phyloP scores from a whole-genome alignment of 371 early-diverging fungal species.

The Catenaria anguillulae region DNA sequence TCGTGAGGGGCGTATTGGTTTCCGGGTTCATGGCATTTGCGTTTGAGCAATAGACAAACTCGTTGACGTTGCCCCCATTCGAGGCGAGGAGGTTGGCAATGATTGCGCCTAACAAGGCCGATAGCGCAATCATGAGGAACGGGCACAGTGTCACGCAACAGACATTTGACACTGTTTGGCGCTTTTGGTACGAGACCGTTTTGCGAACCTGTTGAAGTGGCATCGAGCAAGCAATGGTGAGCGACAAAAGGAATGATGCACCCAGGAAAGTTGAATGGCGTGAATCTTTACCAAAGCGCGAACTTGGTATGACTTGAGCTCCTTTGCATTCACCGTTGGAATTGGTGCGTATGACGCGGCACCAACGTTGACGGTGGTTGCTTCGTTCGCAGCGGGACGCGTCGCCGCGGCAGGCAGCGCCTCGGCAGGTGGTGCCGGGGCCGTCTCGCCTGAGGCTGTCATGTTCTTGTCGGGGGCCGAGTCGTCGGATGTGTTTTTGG shows the following conservation, averaged over 20 bases:
- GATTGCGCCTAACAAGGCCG: conserved; percentile 27
- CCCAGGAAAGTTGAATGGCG: too few relatives aligned
- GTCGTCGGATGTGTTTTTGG: too few relatives aligned
- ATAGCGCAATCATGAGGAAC: conserved; percentile 38
- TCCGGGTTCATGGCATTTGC: conserved; percentile 10
- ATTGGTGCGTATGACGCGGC: neutral
- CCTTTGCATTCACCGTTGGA: neutral
- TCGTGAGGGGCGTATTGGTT: conserved; percentile 4
- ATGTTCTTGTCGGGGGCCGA: too few relatives aligned
- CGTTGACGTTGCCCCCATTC: conserved; percentile 7
- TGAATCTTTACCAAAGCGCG: conserved; percentile 7
- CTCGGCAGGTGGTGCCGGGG: too few relatives aligned
- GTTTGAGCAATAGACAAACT: too few relatives aligned
- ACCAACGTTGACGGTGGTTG: neutral
- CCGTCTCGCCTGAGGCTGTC: too few relatives aligned
- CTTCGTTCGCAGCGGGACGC: too few relatives aligned
- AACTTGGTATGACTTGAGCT: neutral
- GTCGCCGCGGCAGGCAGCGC: too few relatives aligned
- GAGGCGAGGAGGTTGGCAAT: conserved; percentile 20
- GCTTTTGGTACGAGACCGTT: conserved; percentile 46
- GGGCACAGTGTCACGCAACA: conserved; percentile 46
- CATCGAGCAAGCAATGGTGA: too few relatives aligned
- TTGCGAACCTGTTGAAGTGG: too few relatives aligned
- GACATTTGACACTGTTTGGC: conserved; percentile 51
- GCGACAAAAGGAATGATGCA: too few relatives aligned